Conservation (phyloP, 2,329 filamentous ascomycete species). For the Aspergillus arachidicola region DNA sequence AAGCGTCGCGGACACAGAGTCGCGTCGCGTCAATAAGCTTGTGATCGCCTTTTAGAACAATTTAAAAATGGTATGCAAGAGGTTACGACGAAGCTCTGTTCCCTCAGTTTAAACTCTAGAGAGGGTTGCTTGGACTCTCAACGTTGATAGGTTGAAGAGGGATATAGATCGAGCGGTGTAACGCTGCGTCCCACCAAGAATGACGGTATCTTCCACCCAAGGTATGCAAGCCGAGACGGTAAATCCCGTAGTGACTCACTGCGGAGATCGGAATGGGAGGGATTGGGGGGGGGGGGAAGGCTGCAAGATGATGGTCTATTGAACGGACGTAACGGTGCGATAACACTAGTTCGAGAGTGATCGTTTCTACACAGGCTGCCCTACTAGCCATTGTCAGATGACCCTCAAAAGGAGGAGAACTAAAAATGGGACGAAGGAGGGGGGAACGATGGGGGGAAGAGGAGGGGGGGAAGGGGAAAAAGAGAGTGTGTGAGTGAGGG, state of each 20-base stretch:
- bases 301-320: conserved; percentile 17
- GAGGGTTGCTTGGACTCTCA: background rate
- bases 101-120: background rate
- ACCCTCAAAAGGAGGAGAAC: conserved; percentile 10
- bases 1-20: conserved; percentile 14
- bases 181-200: background rate
- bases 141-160: background rate
- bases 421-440: conserved; percentile 4
- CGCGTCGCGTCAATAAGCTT: conserved; percentile 21
- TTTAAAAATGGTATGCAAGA: background rate
- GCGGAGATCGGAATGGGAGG: conserved; percentile 16
- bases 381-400: conserved; percentile 25
- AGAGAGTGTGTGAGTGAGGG: background rate
- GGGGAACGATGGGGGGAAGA: background rate
- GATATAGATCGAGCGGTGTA: conserved; percentile 8
- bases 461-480: background rate
- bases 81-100: background rate
- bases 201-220: conserved; percentile 10
- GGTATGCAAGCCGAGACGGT: conserved; percentile 17
- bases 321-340: conserved; percentile 17
- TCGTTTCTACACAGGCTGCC: conserved; percentile 20
- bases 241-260: conserved; percentile 12
- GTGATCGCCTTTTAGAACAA: conserved; percentile 21
- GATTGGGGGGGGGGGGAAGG: conserved; percentile 4
- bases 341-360: conserved; percentile 17